Evolutionary conservation across 2,329 filamentous ascomycete genomes (phyloP).

Genomic region (Colletotrichum sp.): DNA sequence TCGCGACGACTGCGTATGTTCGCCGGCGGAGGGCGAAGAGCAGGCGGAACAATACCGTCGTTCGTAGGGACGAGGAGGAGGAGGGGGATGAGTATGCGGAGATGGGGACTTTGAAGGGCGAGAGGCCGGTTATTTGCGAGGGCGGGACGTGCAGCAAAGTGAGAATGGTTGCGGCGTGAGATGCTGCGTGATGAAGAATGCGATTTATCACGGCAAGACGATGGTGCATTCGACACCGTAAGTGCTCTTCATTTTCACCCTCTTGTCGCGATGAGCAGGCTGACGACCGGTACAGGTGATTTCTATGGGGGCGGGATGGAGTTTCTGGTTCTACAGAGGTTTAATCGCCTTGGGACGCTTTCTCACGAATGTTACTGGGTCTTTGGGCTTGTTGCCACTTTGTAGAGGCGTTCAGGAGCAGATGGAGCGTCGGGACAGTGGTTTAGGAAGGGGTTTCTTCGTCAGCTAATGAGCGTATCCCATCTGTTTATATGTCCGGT

Average conservation of each 20-base stretch:
- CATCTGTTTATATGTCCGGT: rapidly evolving
- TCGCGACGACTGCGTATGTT: background rate
- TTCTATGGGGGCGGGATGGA: background rate
- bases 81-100: background rate
- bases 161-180: background rate
- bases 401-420: background rate
- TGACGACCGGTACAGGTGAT: rapidly evolving
- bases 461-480: background rate
- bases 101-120: background rate
- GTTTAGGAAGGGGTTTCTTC: background rate
- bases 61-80: background rate
- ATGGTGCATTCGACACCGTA: background rate
- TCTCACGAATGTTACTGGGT: background rate
- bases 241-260: rapidly evolving
- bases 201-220: background rate
- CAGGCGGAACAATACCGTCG: background rate
- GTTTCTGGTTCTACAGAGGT: background rate
- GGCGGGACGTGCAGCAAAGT: slow-evolving; percentile 1
- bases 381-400: background rate
- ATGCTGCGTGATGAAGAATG: background rate
- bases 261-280: rapidly evolving
- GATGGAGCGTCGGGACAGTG: background rate
- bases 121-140: background rate
- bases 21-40: background rate
- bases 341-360: background rate